Base-by-base conservation (phyloP, 192 early-diverging fungal genomes). In the Coemansia javaensis region DNA sequence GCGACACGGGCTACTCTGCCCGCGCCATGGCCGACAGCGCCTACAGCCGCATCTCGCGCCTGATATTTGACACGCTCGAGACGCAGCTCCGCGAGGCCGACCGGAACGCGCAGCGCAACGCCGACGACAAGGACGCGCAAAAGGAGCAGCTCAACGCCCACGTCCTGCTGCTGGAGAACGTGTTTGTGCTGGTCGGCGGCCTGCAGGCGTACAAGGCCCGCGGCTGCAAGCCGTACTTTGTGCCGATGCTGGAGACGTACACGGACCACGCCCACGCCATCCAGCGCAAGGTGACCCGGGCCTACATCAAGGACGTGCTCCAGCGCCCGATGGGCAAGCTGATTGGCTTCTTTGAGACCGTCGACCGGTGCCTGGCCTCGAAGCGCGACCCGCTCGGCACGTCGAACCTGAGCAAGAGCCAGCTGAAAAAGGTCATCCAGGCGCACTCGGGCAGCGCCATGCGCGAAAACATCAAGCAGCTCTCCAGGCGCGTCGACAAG, bases 331-430 rank as follows among this genome's bases (percentile, higher is more conserved):
- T 98, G 16, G 88, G 90, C 4, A 88, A 82, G 46, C 75, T 98
- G 20, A 51, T 91, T 54, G 93, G 91, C 67, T 99, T 99, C 64
- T 99, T 99, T 57, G 94, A 97, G 43, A 91, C 90, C 3, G 87
- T 99, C 12, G 96, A 99, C 30, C 82, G 72, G 16, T 69, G 94
- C 33, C 64, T 95, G 30, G 88, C 85, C 4, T 52, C 63, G 3
- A 67, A 67, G 18, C 60, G 90, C 79, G 38, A 80, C 69, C 46
- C 80, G 64, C 30, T 83, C 85, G 6, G 64, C 82, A 18, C 51
- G 7, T 38, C 52, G 38, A 85, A 83, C 31, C 90, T 85, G 54
- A 89, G 82, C 75, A 97, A 95, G 58, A 67, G 79, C 5, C 81
- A 86, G 20, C 77, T 94, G 20, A 85, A 86, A 33, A 93, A 93